These are phyloP conservation scores for Candida pseudoviswanathii DNA, from an alignment of 1,139 yeast species.

Conservation along the genomic window DNA sequence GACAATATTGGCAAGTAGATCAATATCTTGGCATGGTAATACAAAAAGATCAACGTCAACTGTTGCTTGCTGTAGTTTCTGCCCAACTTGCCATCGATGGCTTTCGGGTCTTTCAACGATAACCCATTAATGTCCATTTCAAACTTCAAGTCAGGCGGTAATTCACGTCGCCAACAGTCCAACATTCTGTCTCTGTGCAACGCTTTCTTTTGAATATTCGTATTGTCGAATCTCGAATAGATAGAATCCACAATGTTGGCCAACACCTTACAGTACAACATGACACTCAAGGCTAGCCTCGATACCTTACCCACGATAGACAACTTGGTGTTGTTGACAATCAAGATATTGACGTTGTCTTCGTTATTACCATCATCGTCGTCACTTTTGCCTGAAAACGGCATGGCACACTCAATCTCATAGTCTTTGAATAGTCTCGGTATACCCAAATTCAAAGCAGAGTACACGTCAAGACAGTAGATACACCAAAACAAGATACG, in stretches of 20 bases:
- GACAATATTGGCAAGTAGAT: constrained; percentile 77
- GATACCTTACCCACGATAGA: constrained; percentile 71
- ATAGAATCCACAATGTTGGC: constrained; percentile 72
- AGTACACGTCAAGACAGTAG: constrained; percentile 74
- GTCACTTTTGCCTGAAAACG: constrained; percentile 61
- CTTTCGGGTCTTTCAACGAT: constrained; percentile 40
- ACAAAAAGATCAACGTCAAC: constrained; percentile 61
- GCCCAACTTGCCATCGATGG: constrained; percentile 26
- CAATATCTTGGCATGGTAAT: constrained; percentile 78
- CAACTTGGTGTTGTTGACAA: constrained; percentile 58
- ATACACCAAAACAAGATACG: constrained; percentile 84
- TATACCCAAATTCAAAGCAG: constrained; percentile 77
- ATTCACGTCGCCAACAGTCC: constrained; percentile 77
- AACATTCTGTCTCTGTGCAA: constrained; percentile 65
- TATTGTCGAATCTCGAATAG: constrained; percentile 51
- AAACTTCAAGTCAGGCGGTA: constrained; percentile 64
- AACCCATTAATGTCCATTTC: constrained; percentile 69
- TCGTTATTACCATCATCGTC: constrained; percentile 40
- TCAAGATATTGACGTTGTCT: constrained; percentile 54
- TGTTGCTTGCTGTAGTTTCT: constrained; percentile 48
- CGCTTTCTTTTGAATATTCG: constrained; percentile 40
- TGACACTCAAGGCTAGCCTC: constrained; percentile 60
- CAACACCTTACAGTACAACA: constrained; percentile 72
- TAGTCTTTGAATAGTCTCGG: constrained; percentile 78
- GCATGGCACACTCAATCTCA: constrained; percentile 85